phyloP scores from a whole-genome alignment of 139 green algal species.

The Zygnema circumcarinatum region DNA sequence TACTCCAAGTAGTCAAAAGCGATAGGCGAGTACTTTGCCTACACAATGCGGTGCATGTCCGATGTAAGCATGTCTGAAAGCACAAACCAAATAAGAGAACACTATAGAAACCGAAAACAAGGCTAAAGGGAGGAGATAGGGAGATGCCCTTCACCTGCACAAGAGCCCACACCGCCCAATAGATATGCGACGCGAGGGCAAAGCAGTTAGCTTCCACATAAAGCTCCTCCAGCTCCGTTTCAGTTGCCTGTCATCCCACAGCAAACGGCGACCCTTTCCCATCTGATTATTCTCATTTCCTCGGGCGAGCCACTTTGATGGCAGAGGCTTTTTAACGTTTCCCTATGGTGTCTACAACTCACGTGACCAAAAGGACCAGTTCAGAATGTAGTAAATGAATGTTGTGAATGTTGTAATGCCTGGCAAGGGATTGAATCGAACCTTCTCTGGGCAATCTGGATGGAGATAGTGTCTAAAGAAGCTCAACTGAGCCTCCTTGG shows the following conservation, averaged over 20 bases:
- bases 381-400: too few species aligned
- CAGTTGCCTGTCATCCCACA: neutral
- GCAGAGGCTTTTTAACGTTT: neutral
- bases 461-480: conserved; percentile 81
- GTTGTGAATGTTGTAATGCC: too few species aligned
- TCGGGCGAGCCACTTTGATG: neutral
- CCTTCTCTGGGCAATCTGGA: conserved; percentile 24
- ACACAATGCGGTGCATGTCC: too few species aligned
- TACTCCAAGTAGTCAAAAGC: conserved; percentile 52
- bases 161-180: conserved; percentile 86
- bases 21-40: conserved; percentile 51
- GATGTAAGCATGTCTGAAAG: neutral
- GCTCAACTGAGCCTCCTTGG: conserved; percentile 42
- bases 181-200: conserved; percentile 86
- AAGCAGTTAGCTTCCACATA: conserved; percentile 81
- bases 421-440: neutral
- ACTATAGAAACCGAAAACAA: too few species aligned
- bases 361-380: too few species aligned
- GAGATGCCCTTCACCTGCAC: conserved; percentile 15
- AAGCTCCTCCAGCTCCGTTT: conserved; percentile 51
- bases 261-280: conserved; percentile 24
- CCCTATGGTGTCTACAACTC: neutral
- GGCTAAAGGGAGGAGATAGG: neutral
- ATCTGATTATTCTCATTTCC: neutral
- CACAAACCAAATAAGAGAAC: neutral